Base-by-base conservation (phyloP, 2,329 filamentous ascomycete genomes). In the Aspergillus hortae region DNA sequence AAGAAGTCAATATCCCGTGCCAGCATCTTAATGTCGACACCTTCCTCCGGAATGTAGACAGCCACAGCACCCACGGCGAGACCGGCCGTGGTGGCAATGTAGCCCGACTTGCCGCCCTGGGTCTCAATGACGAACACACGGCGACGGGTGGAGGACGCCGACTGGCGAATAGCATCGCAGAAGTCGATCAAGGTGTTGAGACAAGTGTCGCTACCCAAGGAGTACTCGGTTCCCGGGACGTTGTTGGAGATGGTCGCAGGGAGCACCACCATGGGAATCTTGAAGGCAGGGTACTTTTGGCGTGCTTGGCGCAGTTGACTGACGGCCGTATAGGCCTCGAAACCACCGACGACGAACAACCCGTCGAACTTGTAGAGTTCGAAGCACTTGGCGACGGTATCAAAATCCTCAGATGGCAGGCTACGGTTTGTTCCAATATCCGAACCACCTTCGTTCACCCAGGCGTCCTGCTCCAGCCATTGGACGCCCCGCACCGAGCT, bases 231-330 rank as follows among this genome's bases (percentile, higher is more conserved):
- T 33, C 94, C 94, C 0, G 92, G 92, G 3, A 99, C 94, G 69
- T 99, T 97, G 80, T 97, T 97, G 61, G 90, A 95, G 62, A 99
- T 92, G 12, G 94, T 99, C n/a, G 94, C 94, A 0, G 92, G 92
- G 21, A 97, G 80, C 43, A 96, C 81, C 48, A 87, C 82, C 80
- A 96, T 90, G 25, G 92, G 94, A 58, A 99, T 96, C 71, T 90
- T 90, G 67, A 99, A 88, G 2, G 89, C 86, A 14, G 89, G 85
- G 72, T 88, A 96, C 55, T 89, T 74, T 30, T 84, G 80, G 52
- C 90, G 82, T 14, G 88, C 91, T 74, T 89, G 84, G 61, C 91
- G 86, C 56, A 99, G 80, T 72, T 97, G 88, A 38, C 88, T 89
- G 27, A 96, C 82, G 3, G 92, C 87, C 53, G 94, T 94, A 78